phyloP scores from a whole-genome alignment of 352 stramenopile species.

The Pythium oligandrum region DNA sequence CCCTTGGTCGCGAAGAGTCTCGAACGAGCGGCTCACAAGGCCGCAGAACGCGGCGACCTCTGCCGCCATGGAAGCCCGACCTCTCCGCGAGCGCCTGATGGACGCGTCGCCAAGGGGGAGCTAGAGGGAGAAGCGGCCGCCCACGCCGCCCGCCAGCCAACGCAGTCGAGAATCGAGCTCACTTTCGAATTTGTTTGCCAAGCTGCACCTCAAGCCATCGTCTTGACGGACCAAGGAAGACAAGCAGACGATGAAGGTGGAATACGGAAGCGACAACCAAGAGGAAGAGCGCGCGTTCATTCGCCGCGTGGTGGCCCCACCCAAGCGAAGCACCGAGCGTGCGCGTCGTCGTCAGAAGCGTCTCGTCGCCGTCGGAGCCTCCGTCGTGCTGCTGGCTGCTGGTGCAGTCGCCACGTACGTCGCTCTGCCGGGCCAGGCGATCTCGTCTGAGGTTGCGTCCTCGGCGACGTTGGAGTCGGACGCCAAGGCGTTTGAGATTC shows the following conservation, averaged over 20 bases:
- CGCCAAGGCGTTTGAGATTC: slow-evolving; percentile 6
- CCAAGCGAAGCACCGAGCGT: slow-evolving; percentile 6
- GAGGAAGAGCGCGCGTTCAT: slow-evolving; percentile 14
- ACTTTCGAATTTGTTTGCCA: slow-evolving; percentile 7
- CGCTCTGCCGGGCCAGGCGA: slow-evolving; percentile 5
- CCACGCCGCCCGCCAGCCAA: no score
- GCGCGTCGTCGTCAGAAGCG: slow-evolving; percentile 8
- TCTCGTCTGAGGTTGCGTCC: background rate
- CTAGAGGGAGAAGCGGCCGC: no score
- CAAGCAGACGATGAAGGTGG: background rate
- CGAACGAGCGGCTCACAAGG: no score
- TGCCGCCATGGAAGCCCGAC: no score
- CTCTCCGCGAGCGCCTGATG: no score
- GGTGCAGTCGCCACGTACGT: slow-evolving; percentile 12
- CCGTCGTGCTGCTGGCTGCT: slow-evolving; percentile 8
- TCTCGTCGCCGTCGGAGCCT: slow-evolving; percentile 2
- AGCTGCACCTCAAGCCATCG: no score
- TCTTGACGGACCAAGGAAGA: background rate
- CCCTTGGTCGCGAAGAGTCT: no score
- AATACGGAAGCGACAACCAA: slow-evolving; percentile 14
- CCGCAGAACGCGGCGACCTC: no score
- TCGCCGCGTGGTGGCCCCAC: slow-evolving; percentile 12
- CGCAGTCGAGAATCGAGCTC: background rate
- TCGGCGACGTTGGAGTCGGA: slow-evolving; percentile 1
- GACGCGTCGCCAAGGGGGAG: no score